Base-by-base conservation (phyloP, 352 stramenopile genomes). In the Phytophthora ramorum region DNA sequence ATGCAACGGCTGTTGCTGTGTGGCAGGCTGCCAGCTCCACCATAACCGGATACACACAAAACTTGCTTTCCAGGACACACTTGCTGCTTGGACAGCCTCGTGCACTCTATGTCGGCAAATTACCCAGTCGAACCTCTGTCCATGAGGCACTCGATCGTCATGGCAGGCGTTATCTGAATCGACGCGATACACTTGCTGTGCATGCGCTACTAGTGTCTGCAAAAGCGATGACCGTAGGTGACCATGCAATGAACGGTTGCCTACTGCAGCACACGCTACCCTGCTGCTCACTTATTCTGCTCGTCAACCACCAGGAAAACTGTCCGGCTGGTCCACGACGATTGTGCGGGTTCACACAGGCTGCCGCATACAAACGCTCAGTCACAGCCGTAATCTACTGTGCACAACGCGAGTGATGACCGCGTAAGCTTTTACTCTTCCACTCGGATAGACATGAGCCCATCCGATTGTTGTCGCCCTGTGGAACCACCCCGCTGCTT, bases 51-150 rank as follows among this genome's bases (percentile, higher is more conserved):
- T n/a, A n/a, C n/a, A n/a, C n/a, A n/a, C n/a, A n/a, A n/a, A n/a
- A n/a, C n/a, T n/a, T n/a, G n/a, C n/a, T n/a, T n/a, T n/a, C n/a
- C n/a, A n/a, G n/a, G n/a, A n/a, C n/a, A n/a, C n/a, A n/a, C 40
- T 8, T 43, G 14, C 14, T 52, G 55, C 24, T 57, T 64, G 56
- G 46, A 57, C 45, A 64, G 45, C 14, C 56, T 37, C 35, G 41
- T 19, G 24, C n/a, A 22, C 55, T 63, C 44, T 63, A 54, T 64
- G 37, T 51, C 46, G 56, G 56, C 44, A 47, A 48, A n/a, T 61
- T 46, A n/a, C n/a, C n/a, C n/a, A n/a, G n/a, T n/a, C n/a, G n/a
- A n/a, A n/a, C n/a, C n/a, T n/a, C n/a, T n/a, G n/a, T n/a, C n/a
- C n/a, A n/a, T n/a, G n/a, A n/a, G n/a, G n/a, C n/a, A n/a, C n/a